Evolutionary conservation across 1,284 basidiomycete species (phyloP).

Genomic region (Melampsora larici-populina): DNA sequence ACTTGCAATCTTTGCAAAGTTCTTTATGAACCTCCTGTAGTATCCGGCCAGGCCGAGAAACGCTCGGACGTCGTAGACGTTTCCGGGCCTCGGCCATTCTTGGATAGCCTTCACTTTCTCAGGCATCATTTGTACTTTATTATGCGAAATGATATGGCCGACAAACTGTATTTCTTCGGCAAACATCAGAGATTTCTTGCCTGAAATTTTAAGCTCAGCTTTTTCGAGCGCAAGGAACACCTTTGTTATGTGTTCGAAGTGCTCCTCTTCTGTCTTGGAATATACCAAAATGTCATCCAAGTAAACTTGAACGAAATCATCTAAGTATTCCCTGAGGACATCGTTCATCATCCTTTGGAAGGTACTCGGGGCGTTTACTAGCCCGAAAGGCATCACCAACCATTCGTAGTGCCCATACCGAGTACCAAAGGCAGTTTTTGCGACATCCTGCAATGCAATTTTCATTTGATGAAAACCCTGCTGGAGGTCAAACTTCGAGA

Average conservation of each 20-base stretch:
- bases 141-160: slow-evolving; percentile 54
- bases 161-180: slow-evolving; percentile 59
- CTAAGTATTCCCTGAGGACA: slow-evolving; percentile 18
- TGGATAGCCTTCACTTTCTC: slow-evolving; percentile 55
- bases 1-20: slow-evolving; percentile 53
- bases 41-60: slow-evolving; percentile 57
- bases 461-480: slow-evolving; percentile 5
- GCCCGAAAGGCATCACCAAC: slow-evolving; percentile 43
- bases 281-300: slow-evolving; percentile 45
- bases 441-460: neutral
- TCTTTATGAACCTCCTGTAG: slow-evolving; percentile 56
- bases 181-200: slow-evolving; percentile 42
- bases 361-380: slow-evolving; percentile 43
- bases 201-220: slow-evolving; percentile 33
- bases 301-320: slow-evolving; percentile 28
- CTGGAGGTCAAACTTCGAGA: neutral
- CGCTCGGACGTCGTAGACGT: slow-evolving; percentile 52
- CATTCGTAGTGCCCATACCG: slow-evolving; percentile 20
- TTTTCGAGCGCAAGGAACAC: slow-evolving; percentile 10
- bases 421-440: neutral
- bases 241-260: slow-evolving; percentile 13
- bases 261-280: slow-evolving; percentile 32
- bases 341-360: slow-evolving; percentile 43
- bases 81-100: slow-evolving; percentile 55
- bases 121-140: slow-evolving; percentile 56